Base-by-base conservation (phyloP, 2,329 filamentous ascomycete genomes). In the Coccinonectria pachysandricola region DNA sequence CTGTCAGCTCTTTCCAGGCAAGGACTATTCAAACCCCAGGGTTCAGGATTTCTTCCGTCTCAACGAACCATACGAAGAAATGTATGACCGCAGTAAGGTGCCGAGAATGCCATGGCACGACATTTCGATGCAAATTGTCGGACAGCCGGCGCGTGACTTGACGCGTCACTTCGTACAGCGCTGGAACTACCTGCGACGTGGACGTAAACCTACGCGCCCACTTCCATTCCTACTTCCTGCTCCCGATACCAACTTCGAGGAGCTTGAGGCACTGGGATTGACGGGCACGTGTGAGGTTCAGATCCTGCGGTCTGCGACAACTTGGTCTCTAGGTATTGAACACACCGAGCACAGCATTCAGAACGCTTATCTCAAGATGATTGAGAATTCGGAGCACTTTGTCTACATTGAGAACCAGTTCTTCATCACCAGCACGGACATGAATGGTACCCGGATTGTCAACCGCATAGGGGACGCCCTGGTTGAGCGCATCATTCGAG, bases 321-420 rank as follows among this genome's bases (percentile, higher is more conserved):
- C 81, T 18, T 98, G 91, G 91, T 96, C 88, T 2, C 68, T 94
- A 2, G 91, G 91, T 10, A 86, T 86, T 9, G 80, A 85, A 30
- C 73, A 85, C 32, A 82, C 79, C 1, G 91, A 98, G 52, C 79
- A 87, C 54, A 96, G 88, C 49, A 96, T 98, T 49, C 87, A 93
- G 68, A 91, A 80, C 37, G 88, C 91, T 4, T 96, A 96, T 48
- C 71, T 92, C 41, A 91, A 92, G 52, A 75, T 93, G 64, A 98
- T 98, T 42, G 79, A 91, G 39, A 80, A 88, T 38, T 95, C 86
- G 2, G 85, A 98, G 24, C 91, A 96, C 53, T 94, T 95, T 46
- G 84, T 96, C 26, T 96, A 98, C 56, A 94, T 96, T 40, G 91
- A 98, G 53, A 98, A 98, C 50, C 91, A 98, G 49, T 98, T 96